Base-by-base conservation (phyloP, 768 basidiomycete species). In the Termitomyces sp. region DNA sequence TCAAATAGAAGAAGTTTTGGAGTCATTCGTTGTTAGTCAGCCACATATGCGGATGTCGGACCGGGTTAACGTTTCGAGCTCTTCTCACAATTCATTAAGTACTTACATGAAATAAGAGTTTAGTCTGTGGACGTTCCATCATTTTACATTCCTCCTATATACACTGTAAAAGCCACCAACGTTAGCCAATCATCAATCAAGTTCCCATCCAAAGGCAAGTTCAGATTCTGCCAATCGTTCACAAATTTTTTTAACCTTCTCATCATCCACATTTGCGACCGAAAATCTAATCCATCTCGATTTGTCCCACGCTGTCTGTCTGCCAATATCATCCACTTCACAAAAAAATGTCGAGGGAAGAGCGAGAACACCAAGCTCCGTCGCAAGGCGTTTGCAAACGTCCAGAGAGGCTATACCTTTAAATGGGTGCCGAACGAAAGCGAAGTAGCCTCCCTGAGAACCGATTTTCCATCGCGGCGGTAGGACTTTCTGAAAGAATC, bases 211-310 rank as follows among this genome's bases (percentile, higher is more conserved):
- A 60, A 79, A 79, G 12, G 47, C 56, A 10, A 12, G 18, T 39
- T 68, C 70, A 25, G 72, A 76, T 56, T 75, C 73, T 52, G 49
- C 66, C 60, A 87, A 60, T 50, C 85, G 70, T 68, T 72, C 72
- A 56, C 84, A 86, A 6, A 81, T 83, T 33, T 66, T 60, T 59
- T 64, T 63, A 16, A 86, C 76, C 63, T 78, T 74, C 49, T 80
- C 82, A 48, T 90, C 87, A 40, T 78, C 76, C n/a, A 91, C 81
- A 67, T 91, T 93, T 12, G 89, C 88, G 3, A 92, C 86, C 10
- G 88, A 89, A 66, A 93, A 88, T 51, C 90, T 77, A 29, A 92
- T 71, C 87, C 88, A 92, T 52, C 78, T 69, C 36, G 82, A 79
- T 61, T 76, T 75, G 7, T 78, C 81, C 63, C 54, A 39, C 2